phyloP scores from a whole-genome alignment of 352 stramenopile genomes.

The Phytophthora colocasiae region DNA sequence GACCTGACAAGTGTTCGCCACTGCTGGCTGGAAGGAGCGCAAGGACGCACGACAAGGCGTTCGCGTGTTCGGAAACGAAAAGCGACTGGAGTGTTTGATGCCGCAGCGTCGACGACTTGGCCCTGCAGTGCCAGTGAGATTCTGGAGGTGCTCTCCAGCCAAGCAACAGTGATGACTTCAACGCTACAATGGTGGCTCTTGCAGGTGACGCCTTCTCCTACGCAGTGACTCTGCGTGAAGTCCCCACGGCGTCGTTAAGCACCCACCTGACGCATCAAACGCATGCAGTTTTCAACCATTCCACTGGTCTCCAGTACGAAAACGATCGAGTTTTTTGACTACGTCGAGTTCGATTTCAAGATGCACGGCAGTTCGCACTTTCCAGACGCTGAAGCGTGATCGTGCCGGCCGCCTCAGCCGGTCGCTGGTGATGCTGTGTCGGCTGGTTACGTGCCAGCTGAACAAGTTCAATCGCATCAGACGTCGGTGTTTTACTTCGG shows the following conservation, averaged over 20 bases:
- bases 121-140: slow-evolving; percentile 42
- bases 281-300: slow-evolving; percentile 37
- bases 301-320: slow-evolving; percentile 39
- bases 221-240: slow-evolving; percentile 40
- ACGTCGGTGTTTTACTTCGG: slow-evolving; percentile 50
- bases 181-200: slow-evolving; percentile 47
- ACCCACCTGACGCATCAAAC: slow-evolving; percentile 41
- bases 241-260: slow-evolving; percentile 23
- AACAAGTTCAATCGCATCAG: slow-evolving; percentile 30
- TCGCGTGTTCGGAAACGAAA: slow-evolving; percentile 41
- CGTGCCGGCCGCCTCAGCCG: slow-evolving; percentile 28
- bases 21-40: slow-evolving; percentile 38
- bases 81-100: slow-evolving; percentile 24
- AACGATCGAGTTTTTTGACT: slow-evolving; percentile 45
- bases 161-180: slow-evolving; percentile 47
- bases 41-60: slow-evolving; percentile 41
- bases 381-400: slow-evolving; percentile 35
- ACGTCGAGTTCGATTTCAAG: slow-evolving; percentile 35
- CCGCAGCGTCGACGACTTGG: slow-evolving; percentile 29
- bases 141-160: slow-evolving; percentile 38
- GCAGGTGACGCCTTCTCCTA: slow-evolving; percentile 44
- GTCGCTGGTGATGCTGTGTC: slow-evolving; percentile 34
- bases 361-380: slow-evolving; percentile 30
- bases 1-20: slow-evolving; percentile 9
- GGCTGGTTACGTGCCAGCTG: slow-evolving; percentile 34